Percentiles rank a stretch among this genome's conserved stretches.
These are phyloP conservation scores for Sodiomyces alkalinus DNA, from an alignment of 2,329 filamentous ascomycete species.

Conservation along the genomic window DNA sequence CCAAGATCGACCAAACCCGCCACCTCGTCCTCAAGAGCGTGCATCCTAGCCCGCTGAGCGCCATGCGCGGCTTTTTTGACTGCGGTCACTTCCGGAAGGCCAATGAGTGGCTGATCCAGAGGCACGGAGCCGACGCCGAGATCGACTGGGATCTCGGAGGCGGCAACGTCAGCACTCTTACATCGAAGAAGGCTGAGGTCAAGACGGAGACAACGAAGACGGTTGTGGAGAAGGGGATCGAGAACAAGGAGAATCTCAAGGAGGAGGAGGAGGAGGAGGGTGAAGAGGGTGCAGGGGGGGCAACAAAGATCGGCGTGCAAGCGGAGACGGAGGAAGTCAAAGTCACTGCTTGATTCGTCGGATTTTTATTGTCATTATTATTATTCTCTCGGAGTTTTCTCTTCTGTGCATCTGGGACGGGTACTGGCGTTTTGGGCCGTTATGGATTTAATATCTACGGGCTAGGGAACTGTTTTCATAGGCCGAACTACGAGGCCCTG, in stretches of 20 bases:
- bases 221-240: slow-evolving; percentile 7
- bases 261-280: slow-evolving; percentile 6
- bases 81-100: slow-evolving; percentile 69
- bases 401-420: too few species aligned
- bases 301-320: slow-evolving; percentile 6
- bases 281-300: slow-evolving; percentile 5
- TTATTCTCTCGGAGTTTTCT: too few species aligned
- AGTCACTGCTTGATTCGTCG: too few species aligned
- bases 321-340: slow-evolving; percentile 12
- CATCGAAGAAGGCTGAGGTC: slow-evolving; percentile 1
- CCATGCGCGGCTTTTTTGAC: slow-evolving; percentile 65
- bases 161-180: slow-evolving; percentile 2
- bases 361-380: too few species aligned
- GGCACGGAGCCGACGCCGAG: slow-evolving; percentile 65
- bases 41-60: slow-evolving; percentile 89
- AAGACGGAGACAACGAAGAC: slow-evolving; percentile 6
- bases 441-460: too few species aligned
- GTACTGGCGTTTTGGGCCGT: too few species aligned
- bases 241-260: slow-evolving; percentile 3
- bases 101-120: slow-evolving; percentile 67
- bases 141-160: slow-evolving; percentile 67
- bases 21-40: slow-evolving; percentile 78
- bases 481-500: too few species aligned
- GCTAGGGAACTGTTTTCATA: too few species aligned
- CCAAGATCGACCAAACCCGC: slow-evolving; percentile 52